Conservation (phyloP, 371 early-diverging fungal genomes). For the Batrachochytrium dendrobatidis region DNA sequence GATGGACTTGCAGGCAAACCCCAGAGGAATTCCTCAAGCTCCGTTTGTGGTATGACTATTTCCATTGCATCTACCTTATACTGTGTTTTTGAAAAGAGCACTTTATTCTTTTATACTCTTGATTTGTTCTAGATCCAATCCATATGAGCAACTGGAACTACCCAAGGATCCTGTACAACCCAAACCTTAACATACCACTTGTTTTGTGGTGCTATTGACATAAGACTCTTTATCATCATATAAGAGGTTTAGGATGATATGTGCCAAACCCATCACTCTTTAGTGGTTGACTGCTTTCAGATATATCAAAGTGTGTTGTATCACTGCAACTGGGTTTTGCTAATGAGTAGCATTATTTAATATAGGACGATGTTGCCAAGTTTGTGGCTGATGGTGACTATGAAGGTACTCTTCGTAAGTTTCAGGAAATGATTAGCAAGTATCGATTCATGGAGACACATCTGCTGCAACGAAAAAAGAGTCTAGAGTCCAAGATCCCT, state of each 20-base stretch:
- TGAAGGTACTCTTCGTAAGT: slow-evolving; percentile 79
- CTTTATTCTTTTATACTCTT: not conserved
- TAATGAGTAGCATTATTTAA: too few species aligned
- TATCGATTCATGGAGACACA: slow-evolving; percentile 95
- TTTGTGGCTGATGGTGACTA: slow-evolving; percentile 62
- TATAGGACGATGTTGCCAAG: slow-evolving; percentile 80
- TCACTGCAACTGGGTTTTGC: not conserved
- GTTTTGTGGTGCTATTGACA: too few species aligned
- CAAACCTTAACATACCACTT: not conserved
- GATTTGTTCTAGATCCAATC: not conserved
- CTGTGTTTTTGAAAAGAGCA: not conserved
- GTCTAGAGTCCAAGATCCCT: slow-evolving; percentile 87
- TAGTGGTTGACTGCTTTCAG: not conserved
- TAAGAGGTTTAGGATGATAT: not conserved
- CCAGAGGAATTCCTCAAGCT: slow-evolving; percentile 91
- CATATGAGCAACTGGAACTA: not conserved
- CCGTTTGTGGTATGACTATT: slow-evolving; percentile 79
- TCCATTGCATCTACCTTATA: not conserved
- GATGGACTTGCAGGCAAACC: slow-evolving; percentile 46
- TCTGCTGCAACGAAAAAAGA: slow-evolving; percentile 69
- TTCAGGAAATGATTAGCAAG: slow-evolving; percentile 92
- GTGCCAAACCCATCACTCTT: not conserved
- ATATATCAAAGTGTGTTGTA: not conserved
- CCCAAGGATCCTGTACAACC: not conserved
- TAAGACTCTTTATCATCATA: not conserved